Percentiles rank a stretch among this genome's conserved stretches.
Evolutionary conservation across 495 filamentous ascomycete species (phyloP).

Genomic region (Tuber calosporum): DNA sequence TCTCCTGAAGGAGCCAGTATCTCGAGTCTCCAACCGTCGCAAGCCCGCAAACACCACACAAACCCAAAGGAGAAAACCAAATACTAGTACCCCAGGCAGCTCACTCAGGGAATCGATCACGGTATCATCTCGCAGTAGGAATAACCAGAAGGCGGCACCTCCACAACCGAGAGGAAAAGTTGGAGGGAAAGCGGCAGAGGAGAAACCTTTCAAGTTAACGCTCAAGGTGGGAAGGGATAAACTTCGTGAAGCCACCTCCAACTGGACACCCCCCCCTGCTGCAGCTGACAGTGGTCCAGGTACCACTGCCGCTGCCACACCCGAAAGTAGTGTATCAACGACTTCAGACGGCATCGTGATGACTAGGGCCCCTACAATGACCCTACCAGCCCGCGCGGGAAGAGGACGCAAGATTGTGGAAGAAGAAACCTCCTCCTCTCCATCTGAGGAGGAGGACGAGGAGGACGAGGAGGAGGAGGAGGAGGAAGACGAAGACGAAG

Average conservation of each 20-base stretch:
- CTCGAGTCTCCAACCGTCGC: constrained; percentile 19
- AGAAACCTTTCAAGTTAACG: constrained; percentile 33
- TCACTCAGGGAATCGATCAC: constrained; percentile 23
- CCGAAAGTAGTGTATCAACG: constrained; percentile 22
- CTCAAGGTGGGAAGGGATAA: constrained; percentile 40
- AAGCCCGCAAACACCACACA: constrained; percentile 7
- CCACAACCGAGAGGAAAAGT: constrained; percentile 6
- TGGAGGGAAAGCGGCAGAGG: constrained; percentile 10
- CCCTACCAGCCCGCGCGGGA: constrained; percentile 20
- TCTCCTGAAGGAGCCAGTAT: constrained; percentile 9
- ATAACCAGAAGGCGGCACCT: neutral
- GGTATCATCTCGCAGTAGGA: constrained; percentile 5
- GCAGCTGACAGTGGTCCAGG: constrained; percentile 21
- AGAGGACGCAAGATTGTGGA: constrained; percentile 36
- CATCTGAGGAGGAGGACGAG: constrained; percentile 45
- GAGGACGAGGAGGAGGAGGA: constrained; percentile 45
- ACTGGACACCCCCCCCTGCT: constrained; percentile 38
- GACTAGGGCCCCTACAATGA: neutral
- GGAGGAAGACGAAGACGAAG: constrained; percentile 49
- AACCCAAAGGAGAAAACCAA: constrained; percentile 24
- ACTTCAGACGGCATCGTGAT: constrained; percentile 7
- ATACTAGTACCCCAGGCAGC: constrained; percentile 15
- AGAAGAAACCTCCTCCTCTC: constrained; percentile 46
- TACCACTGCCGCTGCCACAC: constrained; percentile 14
- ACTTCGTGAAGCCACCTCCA: constrained; percentile 38